Percentiles rank a stretch among this genome's conserved stretches.
Conservation (phyloP, 371 early-diverging fungal species). For the Circinella umbellata region DNA sequence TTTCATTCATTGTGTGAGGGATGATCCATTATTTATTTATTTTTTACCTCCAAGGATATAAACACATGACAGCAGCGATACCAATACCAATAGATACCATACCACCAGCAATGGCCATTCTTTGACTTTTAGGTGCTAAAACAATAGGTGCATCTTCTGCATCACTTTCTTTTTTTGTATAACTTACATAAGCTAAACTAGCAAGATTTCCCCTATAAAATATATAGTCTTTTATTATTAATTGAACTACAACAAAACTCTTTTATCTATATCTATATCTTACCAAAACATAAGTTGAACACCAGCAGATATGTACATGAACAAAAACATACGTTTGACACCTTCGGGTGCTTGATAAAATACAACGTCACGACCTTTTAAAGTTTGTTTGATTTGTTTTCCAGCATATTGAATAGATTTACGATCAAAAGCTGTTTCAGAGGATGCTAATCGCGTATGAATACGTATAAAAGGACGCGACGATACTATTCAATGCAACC, state of each 20-base stretch:
- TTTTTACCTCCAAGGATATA: conserved; percentile 59
- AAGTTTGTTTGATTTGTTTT: conserved; percentile 38
- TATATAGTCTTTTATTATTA: too few relatives aligned
- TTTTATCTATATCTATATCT: too few relatives aligned
- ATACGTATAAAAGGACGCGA: background rate
- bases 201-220: conserved; percentile 52
- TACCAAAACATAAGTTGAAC: conserved; percentile 59
- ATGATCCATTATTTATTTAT: too few relatives aligned
- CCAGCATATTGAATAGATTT: conserved; percentile 14
- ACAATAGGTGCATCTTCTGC: conserved; percentile 43
- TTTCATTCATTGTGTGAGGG: background rate
- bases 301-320: conserved; percentile 55
- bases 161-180: conserved; percentile 45
- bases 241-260: too few relatives aligned
- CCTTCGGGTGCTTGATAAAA: conserved; percentile 50
- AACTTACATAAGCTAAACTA: conserved; percentile 49
- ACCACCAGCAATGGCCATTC: conserved; percentile 47
- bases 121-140: conserved; percentile 44
- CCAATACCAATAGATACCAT: conserved; percentile 47
- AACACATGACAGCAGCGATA: conserved; percentile 50
- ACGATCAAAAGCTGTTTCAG: conserved; percentile 13
- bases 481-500: background rate
- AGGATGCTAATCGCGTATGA: background rate
- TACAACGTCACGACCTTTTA: conserved; percentile 44
- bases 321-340: conserved; percentile 42